These are phyloP conservation scores for Leccinum uliginosum DNA, from an alignment of 768 basidiomycete species.

Conservation along the genomic window DNA sequence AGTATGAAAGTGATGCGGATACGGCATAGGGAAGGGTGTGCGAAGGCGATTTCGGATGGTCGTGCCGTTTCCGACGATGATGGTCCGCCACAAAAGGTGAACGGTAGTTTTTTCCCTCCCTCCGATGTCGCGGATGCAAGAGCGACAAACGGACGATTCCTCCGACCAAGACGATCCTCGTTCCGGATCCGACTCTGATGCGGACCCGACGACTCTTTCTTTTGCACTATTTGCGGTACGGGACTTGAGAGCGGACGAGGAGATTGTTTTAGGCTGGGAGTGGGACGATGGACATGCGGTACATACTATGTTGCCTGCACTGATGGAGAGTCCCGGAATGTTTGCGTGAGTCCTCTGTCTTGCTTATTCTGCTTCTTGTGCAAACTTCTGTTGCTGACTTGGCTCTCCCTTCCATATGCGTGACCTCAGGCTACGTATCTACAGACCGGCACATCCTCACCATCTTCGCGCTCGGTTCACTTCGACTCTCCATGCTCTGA, in stretches of 20 bases:
- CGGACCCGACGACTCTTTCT: slow-evolving; percentile 40
- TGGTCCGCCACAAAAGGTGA: slow-evolving; percentile 3
- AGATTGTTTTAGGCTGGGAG: slow-evolving; percentile 90
- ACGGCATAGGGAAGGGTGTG: slow-evolving; percentile 19
- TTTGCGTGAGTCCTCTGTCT: slow-evolving; percentile 48
- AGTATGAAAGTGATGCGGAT: slow-evolving; percentile 15
- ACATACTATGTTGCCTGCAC: slow-evolving; percentile 66
- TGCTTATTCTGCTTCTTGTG: background rate
- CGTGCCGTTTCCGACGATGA: background rate
- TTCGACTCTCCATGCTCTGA: slow-evolving; percentile 63
- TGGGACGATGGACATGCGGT: slow-evolving; percentile 93
- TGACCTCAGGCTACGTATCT: background rate
- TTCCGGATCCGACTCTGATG: slow-evolving; percentile 16
- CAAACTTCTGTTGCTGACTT: slow-evolving; percentile 14
- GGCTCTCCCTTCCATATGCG: background rate
- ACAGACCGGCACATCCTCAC: slow-evolving; percentile 43
- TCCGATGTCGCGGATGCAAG: slow-evolving; percentile 4
- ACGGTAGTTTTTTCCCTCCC: slow-evolving; percentile 11
- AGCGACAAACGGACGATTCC: slow-evolving; percentile 10
- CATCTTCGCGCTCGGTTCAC: slow-evolving; percentile 64
- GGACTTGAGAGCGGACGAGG: slow-evolving; percentile 74
- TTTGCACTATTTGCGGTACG: slow-evolving; percentile 81
- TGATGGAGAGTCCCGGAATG: slow-evolving; percentile 52
- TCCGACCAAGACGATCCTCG: slow-evolving; percentile 19
- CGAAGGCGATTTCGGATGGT: slow-evolving; percentile 4